Percentiles rank a stretch among this genome's conserved stretches.
These are phyloP conservation scores for Cyphellophora europaea DNA, from an alignment of 2,329 filamentous ascomycete genomes.

Conservation along the genomic window DNA sequence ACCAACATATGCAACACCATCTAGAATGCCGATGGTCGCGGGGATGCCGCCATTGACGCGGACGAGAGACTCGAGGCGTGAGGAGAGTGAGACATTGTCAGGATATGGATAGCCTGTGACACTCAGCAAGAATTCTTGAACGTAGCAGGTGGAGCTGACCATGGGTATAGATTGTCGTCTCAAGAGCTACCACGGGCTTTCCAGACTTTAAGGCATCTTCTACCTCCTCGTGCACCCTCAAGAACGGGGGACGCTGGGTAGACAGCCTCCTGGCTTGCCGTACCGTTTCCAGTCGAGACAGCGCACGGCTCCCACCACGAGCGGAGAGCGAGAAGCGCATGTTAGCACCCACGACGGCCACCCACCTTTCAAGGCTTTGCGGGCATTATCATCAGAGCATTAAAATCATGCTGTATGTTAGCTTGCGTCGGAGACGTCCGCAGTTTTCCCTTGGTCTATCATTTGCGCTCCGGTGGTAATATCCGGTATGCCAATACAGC, in stretches of 20 bases:
- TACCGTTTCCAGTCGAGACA: neutral
- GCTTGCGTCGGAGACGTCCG: too few relatives aligned
- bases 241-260: slow-evolving; percentile 29
- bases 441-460: too few relatives aligned
- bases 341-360: too few relatives aligned
- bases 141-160: slow-evolving; percentile 38
- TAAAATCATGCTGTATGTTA: too few relatives aligned
- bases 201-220: slow-evolving; percentile 62
- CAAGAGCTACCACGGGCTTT: slow-evolving; percentile 81
- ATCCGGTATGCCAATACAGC: too few relatives aligned
- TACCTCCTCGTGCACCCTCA: slow-evolving; percentile 75
- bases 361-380: too few relatives aligned
- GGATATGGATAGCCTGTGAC: slow-evolving; percentile 59
- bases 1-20: slow-evolving; percentile 75
- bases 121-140: too few relatives aligned
- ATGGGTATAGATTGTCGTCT: slow-evolving; percentile 96
- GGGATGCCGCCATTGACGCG: slow-evolving; percentile 74
- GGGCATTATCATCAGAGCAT: too few relatives aligned
- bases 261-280: neutral
- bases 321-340: too few relatives aligned
- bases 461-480: too few relatives aligned
- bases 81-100: slow-evolving; percentile 66
- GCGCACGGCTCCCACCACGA: neutral
- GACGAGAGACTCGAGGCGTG: slow-evolving; percentile 70
- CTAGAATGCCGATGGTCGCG: slow-evolving; percentile 80